phyloP scores from a whole-genome alignment of 2,329 filamentous ascomycete genomes.

The Didymella glomerata region DNA sequence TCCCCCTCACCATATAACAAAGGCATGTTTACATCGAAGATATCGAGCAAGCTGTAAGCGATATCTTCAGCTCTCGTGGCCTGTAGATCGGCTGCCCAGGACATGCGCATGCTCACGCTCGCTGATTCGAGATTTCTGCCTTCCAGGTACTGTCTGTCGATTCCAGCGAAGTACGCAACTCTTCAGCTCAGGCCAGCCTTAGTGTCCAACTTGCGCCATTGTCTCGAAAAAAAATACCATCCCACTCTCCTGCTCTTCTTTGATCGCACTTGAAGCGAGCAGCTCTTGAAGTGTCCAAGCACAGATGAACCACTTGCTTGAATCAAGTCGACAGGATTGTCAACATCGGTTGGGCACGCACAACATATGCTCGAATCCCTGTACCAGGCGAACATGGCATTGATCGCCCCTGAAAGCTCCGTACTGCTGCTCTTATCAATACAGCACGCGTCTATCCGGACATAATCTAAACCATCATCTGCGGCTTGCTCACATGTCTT shows the following conservation, averaged over 20 bases:
- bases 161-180: slow-evolving; percentile 14
- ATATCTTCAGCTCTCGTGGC: slow-evolving; percentile 33
- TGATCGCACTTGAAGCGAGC: slow-evolving; percentile 21
- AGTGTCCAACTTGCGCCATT: slow-evolving; percentile 20
- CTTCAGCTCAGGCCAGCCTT: slow-evolving; percentile 1
- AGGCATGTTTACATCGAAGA: slow-evolving; percentile 34
- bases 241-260: not conserved
- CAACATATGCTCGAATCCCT: slow-evolving; percentile 23
- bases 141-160: slow-evolving; percentile 14
- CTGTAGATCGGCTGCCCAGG: slow-evolving; percentile 30
- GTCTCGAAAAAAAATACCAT: slow-evolving; percentile 23
- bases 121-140: slow-evolving; percentile 10
- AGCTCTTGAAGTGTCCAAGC: slow-evolving; percentile 36
- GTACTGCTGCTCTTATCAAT: slow-evolving; percentile 34
- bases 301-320: slow-evolving; percentile 27
- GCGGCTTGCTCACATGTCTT: slow-evolving; percentile 20
- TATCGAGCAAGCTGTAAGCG: slow-evolving; percentile 33
- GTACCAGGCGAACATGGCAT: slow-evolving; percentile 34
- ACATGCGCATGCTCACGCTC: slow-evolving; percentile 31
- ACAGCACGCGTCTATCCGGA: slow-evolving; percentile 33
- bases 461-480: slow-evolving; percentile 14
- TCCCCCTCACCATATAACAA: slow-evolving; percentile 32
- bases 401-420: slow-evolving; percentile 28
- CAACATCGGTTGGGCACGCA: slow-evolving; percentile 25
- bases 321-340: not conserved